These are phyloP conservation scores for Kazachstania bromeliacearum DNA, from an alignment of 805 yeast species.

Conservation along the genomic window DNA sequence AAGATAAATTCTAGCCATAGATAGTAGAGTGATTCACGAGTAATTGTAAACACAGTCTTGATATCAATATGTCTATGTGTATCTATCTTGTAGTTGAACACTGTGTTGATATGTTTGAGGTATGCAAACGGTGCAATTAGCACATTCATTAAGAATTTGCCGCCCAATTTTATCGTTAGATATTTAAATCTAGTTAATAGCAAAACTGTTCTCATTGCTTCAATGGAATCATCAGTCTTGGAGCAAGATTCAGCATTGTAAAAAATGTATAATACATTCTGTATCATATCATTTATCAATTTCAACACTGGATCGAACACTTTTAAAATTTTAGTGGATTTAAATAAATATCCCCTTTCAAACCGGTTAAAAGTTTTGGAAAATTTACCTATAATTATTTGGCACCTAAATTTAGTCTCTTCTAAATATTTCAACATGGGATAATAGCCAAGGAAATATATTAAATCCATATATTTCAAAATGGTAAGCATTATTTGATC, in stretches of 20 bases:
- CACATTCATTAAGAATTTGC: not conserved
- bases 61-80: not conserved
- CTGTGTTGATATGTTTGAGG: not conserved
- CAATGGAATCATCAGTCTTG: not conserved
- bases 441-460: no score
- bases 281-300: not conserved
- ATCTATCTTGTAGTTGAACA: slow-evolving; percentile 1
- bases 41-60: not conserved
- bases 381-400: no score
- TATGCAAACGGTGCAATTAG: not conserved
- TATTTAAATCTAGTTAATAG: not conserved
- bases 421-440: no score
- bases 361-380: no score
- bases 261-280: not conserved
- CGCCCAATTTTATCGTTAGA: not conserved
- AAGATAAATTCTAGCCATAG: slow-evolving; percentile 1
- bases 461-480: no score
- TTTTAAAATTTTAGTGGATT: not conserved
- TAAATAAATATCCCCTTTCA: no score
- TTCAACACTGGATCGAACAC: not conserved
- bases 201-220: not conserved
- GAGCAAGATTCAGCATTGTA: not conserved
- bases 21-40: not conserved
- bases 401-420: no score
- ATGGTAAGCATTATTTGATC: no score